phyloP scores from a whole-genome alignment of 352 stramenopile genomes.

The Aphanomyces stellatus region DNA sequence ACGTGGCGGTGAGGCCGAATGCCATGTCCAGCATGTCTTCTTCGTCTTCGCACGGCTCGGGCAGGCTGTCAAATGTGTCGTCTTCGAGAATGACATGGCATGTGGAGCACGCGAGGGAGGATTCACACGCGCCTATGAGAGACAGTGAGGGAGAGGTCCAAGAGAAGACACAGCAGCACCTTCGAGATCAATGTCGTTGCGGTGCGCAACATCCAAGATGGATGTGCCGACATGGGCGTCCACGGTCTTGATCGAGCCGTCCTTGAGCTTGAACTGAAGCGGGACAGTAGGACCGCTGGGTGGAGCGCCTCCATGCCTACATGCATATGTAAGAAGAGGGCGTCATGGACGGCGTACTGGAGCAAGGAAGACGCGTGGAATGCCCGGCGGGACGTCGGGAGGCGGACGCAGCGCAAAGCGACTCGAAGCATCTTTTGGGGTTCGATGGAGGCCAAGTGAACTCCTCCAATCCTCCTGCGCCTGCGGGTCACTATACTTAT shows the following conservation, averaged over 20 bases:
- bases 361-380: not conserved
- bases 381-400: not conserved
- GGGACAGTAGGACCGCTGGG: constrained; percentile 29
- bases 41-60: constrained; percentile 92
- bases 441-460: not conserved
- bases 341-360: not conserved
- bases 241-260: constrained; percentile 52
- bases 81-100: constrained; percentile 97
- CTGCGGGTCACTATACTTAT: too few relatives aligned
- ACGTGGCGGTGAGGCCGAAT: constrained; percentile 95
- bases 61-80: constrained; percentile 86
- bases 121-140: constrained; percentile 83
- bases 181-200: constrained; percentile 92
- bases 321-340: too few relatives aligned
- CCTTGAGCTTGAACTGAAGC: constrained; percentile 60
- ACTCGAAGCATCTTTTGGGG: not conserved
- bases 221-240: constrained; percentile 73
- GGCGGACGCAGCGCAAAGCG: not conserved
- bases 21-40: constrained; percentile 99
- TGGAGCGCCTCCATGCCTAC: not conserved
- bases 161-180: constrained; percentile 27
- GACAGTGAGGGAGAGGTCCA: not conserved
- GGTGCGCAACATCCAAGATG: constrained; percentile 89
- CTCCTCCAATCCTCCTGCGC: not conserved
- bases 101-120: constrained; percentile 97